phyloP scores from a whole-genome alignment of 176 grass and related monocot species.

The Oryza longistaminata region DNA sequence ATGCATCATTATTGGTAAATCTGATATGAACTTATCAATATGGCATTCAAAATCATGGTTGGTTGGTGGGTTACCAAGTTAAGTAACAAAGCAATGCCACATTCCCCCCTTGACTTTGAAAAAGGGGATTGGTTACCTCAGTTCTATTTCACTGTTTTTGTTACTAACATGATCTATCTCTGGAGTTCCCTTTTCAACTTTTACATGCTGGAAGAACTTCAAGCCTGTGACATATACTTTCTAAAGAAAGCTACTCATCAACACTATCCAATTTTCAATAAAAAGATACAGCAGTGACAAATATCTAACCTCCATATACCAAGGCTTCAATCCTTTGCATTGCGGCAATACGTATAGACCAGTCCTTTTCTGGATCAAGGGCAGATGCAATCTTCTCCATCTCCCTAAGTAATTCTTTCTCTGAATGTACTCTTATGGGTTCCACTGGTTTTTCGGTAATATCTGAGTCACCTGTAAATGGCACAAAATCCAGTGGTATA shows the following conservation, averaged over 20 bases:
- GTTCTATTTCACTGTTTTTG: slow-evolving; percentile 11
- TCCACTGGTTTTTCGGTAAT: slow-evolving; percentile 65
- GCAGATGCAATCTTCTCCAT: slow-evolving; percentile 70
- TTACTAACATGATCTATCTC: background rate
- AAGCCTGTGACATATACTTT: background rate
- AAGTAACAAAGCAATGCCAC: background rate
- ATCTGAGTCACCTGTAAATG: slow-evolving; percentile 65
- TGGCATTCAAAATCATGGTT: background rate
- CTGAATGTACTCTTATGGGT: slow-evolving; percentile 76
- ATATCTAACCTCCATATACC: slow-evolving; percentile 61
- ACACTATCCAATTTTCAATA: slow-evolving; percentile 22
- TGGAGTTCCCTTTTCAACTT: slow-evolving; percentile 18
- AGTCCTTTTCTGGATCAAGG: slow-evolving; percentile 86
- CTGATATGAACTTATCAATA: background rate
- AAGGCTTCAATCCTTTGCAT: slow-evolving; percentile 85
- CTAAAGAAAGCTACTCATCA: slow-evolving; percentile 34
- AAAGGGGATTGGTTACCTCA: background rate
- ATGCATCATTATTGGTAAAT: background rate
- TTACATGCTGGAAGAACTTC: slow-evolving; percentile 6
- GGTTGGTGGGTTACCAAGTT: background rate
- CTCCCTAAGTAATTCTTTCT: slow-evolving; percentile 79
- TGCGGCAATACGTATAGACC: slow-evolving; percentile 72
- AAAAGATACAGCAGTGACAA: slow-evolving; percentile 16
- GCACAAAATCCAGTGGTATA: background rate
- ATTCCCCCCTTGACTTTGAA: background rate